Conservation (phyloP, 176 grass and related monocot genomes). For the Lolium multiflorum region DNA sequence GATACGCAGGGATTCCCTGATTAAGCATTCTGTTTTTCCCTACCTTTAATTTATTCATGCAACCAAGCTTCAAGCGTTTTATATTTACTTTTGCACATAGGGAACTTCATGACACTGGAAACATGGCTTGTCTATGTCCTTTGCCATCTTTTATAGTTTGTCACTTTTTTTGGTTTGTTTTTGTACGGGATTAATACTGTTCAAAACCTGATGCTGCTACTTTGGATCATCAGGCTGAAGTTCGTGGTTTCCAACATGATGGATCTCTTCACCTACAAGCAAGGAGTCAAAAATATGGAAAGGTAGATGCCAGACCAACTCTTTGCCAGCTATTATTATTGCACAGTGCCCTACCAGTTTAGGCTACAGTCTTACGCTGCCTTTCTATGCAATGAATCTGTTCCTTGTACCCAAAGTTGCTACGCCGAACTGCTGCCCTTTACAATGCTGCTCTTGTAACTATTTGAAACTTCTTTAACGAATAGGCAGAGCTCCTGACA, state of each 20-base stretch:
- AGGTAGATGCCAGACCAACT: constrained; percentile 51
- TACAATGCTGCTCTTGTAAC: background rate
- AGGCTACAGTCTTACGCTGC: background rate
- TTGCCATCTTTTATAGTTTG: background rate
- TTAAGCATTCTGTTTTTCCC: background rate
- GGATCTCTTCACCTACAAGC: constrained; percentile 94
- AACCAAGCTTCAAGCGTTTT: background rate
- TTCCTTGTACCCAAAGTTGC: background rate
- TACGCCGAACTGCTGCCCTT: background rate
- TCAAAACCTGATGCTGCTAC: constrained; percentile 38
- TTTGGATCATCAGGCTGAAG: constrained; percentile 69
- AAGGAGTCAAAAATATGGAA: constrained; percentile 99
- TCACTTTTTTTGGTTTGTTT: background rate
- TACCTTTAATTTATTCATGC: background rate
- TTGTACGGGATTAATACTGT: background rate
- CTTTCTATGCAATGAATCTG: constrained; percentile 2
- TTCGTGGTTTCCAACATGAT: constrained; percentile 94
- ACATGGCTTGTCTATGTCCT: background rate
- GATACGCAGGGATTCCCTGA: background rate
- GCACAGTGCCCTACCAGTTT: background rate
- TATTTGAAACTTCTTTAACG: background rate
- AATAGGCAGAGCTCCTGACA: background rate
- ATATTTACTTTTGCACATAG: background rate
- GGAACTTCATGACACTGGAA: background rate
- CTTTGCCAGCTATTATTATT: constrained; percentile 5